These are phyloP conservation scores for Mycena galopus DNA, from an alignment of 768 basidiomycete species.

Conservation along the genomic window DNA sequence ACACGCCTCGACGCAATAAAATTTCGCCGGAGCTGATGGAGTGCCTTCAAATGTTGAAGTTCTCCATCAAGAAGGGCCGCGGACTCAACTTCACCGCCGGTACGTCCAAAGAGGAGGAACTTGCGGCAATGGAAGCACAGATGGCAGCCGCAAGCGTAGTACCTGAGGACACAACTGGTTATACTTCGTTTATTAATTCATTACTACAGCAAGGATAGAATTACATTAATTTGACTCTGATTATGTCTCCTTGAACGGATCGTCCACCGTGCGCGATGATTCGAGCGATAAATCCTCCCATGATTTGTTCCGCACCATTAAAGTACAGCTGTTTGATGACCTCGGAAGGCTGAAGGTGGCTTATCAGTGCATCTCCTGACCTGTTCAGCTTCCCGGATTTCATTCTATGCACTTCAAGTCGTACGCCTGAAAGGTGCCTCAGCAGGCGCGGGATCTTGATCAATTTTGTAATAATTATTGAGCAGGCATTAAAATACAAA, in stretches of 20 bases:
- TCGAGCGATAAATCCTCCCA: too few species aligned
- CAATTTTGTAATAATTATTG: too few species aligned
- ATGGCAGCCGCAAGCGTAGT: not conserved
- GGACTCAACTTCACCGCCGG: constrained; percentile 8
- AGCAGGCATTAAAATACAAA: too few species aligned
- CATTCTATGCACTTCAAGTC: too few species aligned
- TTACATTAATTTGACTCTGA: not conserved
- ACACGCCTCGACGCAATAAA: not conserved
- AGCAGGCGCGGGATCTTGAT: too few species aligned
- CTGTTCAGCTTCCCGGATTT: too few species aligned
- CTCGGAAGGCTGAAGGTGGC: too few species aligned
- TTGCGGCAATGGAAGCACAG: not conserved
- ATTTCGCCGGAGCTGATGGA: not conserved
- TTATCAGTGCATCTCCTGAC: too few species aligned
- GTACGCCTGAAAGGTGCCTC: too few species aligned
- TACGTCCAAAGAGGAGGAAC: constrained; percentile 3
- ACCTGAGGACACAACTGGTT: constrained; percentile 6
- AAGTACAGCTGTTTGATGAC: too few species aligned
- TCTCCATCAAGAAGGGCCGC: constrained; percentile 2
- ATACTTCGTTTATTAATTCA: constrained; percentile 3
- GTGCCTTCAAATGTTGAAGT: constrained; percentile 11
- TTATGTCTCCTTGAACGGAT: not conserved
- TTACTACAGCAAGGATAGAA: not conserved
- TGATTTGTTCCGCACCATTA: too few species aligned
- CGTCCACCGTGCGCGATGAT: not conserved